phyloP scores from a whole-genome alignment of 306 rosid genomes.

The Fragaria vesca region DNA sequence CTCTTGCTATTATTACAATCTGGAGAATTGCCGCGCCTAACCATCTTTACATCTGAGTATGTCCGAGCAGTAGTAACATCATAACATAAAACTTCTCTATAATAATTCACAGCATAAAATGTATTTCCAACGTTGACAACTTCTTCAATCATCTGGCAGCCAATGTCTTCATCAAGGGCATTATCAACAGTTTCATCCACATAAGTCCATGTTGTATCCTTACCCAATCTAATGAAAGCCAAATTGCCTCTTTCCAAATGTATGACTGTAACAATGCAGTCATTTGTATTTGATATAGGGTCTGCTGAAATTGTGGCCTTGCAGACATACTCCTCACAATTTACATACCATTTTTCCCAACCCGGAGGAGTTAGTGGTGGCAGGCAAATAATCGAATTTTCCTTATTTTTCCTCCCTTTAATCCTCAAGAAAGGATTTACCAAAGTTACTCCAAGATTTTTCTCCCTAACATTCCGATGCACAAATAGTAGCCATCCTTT shows the following conservation, averaged over 20 bases:
- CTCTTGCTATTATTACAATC: neutral
- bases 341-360: neutral
- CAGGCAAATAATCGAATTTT: neutral
- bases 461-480: neutral
- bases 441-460: neutral
- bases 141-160: neutral
- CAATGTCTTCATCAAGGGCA: neutral
- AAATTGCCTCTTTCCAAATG: neutral
- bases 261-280: neutral
- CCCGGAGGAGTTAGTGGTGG: neutral
- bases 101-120: neutral
- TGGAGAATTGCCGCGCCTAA: neutral
- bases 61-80: neutral
- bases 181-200: neutral
- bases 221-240: neutral
- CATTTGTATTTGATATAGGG: neutral
- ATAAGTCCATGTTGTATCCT: neutral
- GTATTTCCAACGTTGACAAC: neutral
- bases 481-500: slow-evolving; percentile 3
- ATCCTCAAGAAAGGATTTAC: neutral
- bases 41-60: neutral
- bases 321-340: neutral
- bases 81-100: neutral
- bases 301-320: neutral
- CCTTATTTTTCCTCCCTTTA: neutral